These are phyloP conservation scores for Hymenochaete sp. DNA, from an alignment of 1,284 basidiomycete genomes.

Conservation along the genomic window DNA sequence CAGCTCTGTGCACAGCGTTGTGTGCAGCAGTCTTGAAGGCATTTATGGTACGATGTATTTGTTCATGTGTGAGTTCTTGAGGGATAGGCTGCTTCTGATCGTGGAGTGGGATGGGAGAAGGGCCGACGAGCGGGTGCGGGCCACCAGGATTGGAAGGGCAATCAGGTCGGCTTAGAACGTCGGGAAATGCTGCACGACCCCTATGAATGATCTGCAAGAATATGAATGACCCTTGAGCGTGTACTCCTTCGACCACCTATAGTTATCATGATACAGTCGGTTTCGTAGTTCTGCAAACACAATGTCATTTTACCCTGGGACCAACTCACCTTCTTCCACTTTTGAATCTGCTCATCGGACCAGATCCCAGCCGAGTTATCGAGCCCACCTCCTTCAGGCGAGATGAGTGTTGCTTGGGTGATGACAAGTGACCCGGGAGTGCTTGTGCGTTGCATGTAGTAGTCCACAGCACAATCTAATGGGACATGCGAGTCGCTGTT, in stretches of 20 bases:
- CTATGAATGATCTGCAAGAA: slow-evolving; percentile 44
- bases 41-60: slow-evolving; percentile 30
- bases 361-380: slow-evolving; percentile 23
- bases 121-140: slow-evolving; percentile 28
- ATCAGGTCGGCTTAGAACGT: slow-evolving; percentile 25
- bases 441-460: slow-evolving; percentile 26
- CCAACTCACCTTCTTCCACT: slow-evolving; percentile 25
- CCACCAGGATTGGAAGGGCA: slow-evolving; percentile 21
- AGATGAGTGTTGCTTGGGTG: slow-evolving; percentile 27
- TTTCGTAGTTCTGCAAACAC: neutral
- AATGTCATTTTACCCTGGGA: too few relatives aligned
- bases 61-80: slow-evolving; percentile 30
- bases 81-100: too few relatives aligned
- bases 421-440: slow-evolving; percentile 26
- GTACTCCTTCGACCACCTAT: slow-evolving; percentile 32
- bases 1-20: slow-evolving; percentile 27
- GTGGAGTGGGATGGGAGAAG: slow-evolving; percentile 35
- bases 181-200: slow-evolving; percentile 32
- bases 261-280: neutral
- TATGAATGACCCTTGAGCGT: slow-evolving; percentile 34
- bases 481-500: slow-evolving; percentile 22
- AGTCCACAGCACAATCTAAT: slow-evolving; percentile 19
- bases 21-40: slow-evolving; percentile 26
- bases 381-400: slow-evolving; percentile 18
- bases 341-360: slow-evolving; percentile 24